Evolutionary conservation across 83 land plant species (phyloP).

Genomic region (Picea abies): DNA sequence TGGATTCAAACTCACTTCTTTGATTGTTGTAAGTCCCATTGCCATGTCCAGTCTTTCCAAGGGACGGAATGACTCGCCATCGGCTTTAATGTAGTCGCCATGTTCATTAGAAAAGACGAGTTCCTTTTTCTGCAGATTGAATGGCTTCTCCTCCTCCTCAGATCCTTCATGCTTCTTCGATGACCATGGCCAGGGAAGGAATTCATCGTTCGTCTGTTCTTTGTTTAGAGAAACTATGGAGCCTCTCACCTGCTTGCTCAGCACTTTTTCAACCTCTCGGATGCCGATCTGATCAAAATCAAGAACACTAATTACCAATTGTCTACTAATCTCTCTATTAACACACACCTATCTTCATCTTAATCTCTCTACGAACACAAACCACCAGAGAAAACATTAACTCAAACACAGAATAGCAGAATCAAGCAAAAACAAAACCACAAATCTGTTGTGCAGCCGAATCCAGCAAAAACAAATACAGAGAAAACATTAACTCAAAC

Average conservation of each 20-base stretch:
- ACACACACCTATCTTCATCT: not conserved
- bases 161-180: no score
- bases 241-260: slow-evolving; percentile 1
- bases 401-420: no score
- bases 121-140: not conserved
- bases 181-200: not conserved
- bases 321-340: not conserved
- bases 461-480: no score
- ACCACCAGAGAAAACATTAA: no score
- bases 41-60: not conserved
- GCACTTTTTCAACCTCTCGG: not conserved
- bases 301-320: not conserved
- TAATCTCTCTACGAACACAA: not conserved
- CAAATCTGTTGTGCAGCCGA: no score
- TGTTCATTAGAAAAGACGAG: not conserved
- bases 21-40: not conserved
- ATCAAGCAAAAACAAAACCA: no score
- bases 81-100: not conserved
- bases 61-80: not conserved
- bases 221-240: not conserved
- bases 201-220: not conserved
- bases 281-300: not conserved
- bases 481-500: no score
- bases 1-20: not conserved
- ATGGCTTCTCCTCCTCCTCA: not conserved